Evolutionary conservation across 1,284 basidiomycete species (phyloP).

Genomic region (Trametes versicolor): DNA sequence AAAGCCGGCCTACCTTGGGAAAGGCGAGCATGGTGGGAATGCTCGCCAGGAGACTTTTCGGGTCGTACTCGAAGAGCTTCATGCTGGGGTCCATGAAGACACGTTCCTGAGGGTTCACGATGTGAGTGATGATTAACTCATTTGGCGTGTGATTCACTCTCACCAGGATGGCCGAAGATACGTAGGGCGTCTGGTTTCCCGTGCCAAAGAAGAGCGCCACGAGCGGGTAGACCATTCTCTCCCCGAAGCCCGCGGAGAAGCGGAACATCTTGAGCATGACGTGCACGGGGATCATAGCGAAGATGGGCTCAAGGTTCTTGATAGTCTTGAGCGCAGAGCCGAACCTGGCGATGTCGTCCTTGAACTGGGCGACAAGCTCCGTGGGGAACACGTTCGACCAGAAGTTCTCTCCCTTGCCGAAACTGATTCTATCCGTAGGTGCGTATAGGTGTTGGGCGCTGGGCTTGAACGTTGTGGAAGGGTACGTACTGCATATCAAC

Average conservation of each 20-base stretch:
- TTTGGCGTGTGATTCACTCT: not conserved
- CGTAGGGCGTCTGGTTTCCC: slow-evolving; percentile 69
- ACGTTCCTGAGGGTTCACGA: slow-evolving; percentile 47
- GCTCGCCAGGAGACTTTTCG: slow-evolving; percentile 45
- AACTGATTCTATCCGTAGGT: slow-evolving; percentile 54
- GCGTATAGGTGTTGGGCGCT: not conserved
- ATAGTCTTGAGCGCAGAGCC: slow-evolving; percentile 62
- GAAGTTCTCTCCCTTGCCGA: slow-evolving; percentile 69
- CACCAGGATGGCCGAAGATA: slow-evolving; percentile 62
- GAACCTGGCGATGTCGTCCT: slow-evolving; percentile 67
- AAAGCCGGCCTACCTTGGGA: slow-evolving; percentile 44
- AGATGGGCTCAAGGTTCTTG: slow-evolving; percentile 61
- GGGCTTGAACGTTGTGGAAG: not conserved
- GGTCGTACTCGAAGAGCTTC: slow-evolving; percentile 52
- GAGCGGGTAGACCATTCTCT: slow-evolving; percentile 65
- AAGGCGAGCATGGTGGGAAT: slow-evolving; percentile 47
- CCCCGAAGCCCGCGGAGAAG: slow-evolving; percentile 67
- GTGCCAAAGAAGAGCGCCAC: slow-evolving; percentile 69
- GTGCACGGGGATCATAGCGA: slow-evolving; percentile 68
- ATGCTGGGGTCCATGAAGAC: slow-evolving; percentile 69
- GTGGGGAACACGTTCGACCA: slow-evolving; percentile 77
- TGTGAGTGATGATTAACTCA: not conserved
- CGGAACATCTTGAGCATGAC: slow-evolving; percentile 65
- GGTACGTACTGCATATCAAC: slow-evolving; percentile 61
- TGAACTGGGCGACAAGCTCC: slow-evolving; percentile 58